Conservation (phyloP, 257 asterid genomes). For the Nemophila menziesii region DNA sequence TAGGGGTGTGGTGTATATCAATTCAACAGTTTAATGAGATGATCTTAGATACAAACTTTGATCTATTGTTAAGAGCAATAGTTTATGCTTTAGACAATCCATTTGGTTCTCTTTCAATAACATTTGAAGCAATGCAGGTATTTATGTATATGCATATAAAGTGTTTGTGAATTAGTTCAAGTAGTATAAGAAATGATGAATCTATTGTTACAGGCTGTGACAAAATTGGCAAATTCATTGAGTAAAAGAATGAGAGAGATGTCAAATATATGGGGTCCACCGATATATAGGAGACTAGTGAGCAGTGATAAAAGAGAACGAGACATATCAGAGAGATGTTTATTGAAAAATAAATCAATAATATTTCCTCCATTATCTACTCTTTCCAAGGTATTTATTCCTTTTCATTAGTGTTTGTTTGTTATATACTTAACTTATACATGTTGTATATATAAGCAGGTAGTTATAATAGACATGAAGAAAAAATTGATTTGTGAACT, state of each 20-base stretch:
- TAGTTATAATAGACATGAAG: slow-evolving; percentile 52
- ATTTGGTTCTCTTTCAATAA: slow-evolving; percentile 62
- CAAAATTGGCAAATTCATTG: slow-evolving; percentile 44
- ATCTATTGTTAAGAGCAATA: slow-evolving; percentile 44
- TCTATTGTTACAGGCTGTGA: slow-evolving; percentile 44
- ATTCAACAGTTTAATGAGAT: slow-evolving; percentile 47
- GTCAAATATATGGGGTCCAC: slow-evolving; percentile 61
- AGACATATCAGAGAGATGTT: slow-evolving; percentile 72
- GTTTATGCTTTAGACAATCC: slow-evolving; percentile 70
- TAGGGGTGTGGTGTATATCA: slow-evolving; percentile 78
- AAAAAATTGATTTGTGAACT: slow-evolving; percentile 39
- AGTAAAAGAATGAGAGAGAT: slow-evolving; percentile 42
- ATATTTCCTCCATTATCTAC: slow-evolving; percentile 45
- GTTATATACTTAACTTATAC: slow-evolving; percentile 1
- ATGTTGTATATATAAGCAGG: slow-evolving; percentile 34
- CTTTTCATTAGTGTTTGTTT: background rate
- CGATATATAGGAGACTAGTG: slow-evolving; percentile 70
- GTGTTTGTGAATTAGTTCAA: background rate
- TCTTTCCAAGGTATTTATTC: slow-evolving; percentile 49
- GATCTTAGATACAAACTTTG: slow-evolving; percentile 36
- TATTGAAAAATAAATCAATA: slow-evolving; percentile 41
- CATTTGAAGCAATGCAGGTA: slow-evolving; percentile 84
- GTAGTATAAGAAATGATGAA: background rate
- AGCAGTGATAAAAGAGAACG: slow-evolving; percentile 66
- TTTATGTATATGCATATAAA: background rate